These are phyloP conservation scores for Butyriboletus loyo DNA, from an alignment of 768 basidiomycete genomes.

Conservation along the genomic window DNA sequence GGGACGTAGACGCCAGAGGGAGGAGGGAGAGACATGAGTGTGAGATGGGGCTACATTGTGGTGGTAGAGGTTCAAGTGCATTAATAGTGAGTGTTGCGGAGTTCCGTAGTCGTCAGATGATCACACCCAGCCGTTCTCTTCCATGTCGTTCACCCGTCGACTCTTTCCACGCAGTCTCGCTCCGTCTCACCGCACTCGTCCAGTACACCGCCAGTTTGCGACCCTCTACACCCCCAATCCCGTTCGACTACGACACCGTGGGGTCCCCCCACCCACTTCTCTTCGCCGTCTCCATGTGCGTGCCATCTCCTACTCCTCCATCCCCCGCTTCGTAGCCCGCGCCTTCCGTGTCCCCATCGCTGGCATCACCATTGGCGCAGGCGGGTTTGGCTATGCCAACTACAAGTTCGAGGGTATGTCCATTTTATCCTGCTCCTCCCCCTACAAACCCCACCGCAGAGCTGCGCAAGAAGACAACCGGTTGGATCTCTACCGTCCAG, in stretches of 20 bases:
- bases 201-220: background rate
- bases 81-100: background rate
- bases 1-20: conserved; percentile 76
- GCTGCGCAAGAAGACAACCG: conserved; percentile 63
- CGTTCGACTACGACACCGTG: conserved; percentile 25
- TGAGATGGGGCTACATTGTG: background rate
- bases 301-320: conserved; percentile 80
- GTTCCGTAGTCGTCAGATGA: background rate
- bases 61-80: too few species aligned
- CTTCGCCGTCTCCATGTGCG: conserved; percentile 71
- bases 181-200: background rate
- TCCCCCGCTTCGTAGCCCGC: conserved; percentile 83
- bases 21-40: conserved; percentile 40
- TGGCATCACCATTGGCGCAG: conserved; percentile 85
- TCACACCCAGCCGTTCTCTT: background rate
- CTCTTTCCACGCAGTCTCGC: background rate
- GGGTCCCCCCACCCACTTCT: conserved; percentile 33
- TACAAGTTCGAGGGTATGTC: conserved; percentile 91
- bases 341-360: conserved; percentile 89
- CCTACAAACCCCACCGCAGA: conserved; percentile 41
- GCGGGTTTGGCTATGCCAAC: conserved; percentile 90
- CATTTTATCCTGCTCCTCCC: background rate
- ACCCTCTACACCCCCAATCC: background rate
- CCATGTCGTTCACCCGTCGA: background rate
- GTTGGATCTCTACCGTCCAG: conserved; percentile 62